phyloP scores from a whole-genome alignment of 192 early-diverging fungal genomes.

The Phlyctochytrium bullatum region DNA sequence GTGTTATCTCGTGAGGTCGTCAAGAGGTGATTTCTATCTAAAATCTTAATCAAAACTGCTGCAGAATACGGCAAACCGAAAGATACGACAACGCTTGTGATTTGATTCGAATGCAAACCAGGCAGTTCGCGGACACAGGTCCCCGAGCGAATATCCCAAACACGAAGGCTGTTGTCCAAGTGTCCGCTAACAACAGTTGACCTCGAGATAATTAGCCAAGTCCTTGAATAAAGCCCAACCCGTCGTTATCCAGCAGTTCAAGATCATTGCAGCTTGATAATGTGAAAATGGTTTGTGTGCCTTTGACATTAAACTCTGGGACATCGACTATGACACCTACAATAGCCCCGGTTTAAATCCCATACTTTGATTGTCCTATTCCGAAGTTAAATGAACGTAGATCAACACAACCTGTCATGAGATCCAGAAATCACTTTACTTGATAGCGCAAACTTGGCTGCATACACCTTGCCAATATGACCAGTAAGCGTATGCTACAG shows the following conservation, averaged over 20 bases:
- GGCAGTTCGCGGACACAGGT: conserved; percentile 81
- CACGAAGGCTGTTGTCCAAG: conserved; percentile 86
- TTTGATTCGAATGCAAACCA: conserved; percentile 81
- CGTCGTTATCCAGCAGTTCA: conserved; percentile 70
- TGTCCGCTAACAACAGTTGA: conserved; percentile 86
- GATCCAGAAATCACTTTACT: conserved; percentile 84
- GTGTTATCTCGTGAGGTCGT: conserved; percentile 95
- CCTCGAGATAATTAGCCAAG: conserved; percentile 31
- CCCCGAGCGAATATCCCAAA: conserved; percentile 87
- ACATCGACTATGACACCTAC: conserved; percentile 40
- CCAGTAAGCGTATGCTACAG: conserved; percentile 86
- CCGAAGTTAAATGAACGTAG: background rate
- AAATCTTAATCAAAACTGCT: conserved; percentile 5
- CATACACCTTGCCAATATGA: conserved; percentile 90
- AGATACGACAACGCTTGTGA: conserved; percentile 80
- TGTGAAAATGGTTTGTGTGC: conserved; percentile 83
- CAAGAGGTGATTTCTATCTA: conserved; percentile 72
- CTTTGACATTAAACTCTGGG: background rate
- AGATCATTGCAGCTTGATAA: conserved; percentile 95
- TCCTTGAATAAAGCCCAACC: conserved; percentile 31
- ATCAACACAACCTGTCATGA: conserved; percentile 58
- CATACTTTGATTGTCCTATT: conserved; percentile 89
- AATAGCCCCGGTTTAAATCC: conserved; percentile 89
- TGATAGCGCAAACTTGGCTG: conserved; percentile 82
- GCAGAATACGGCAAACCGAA: background rate